Base-by-base conservation (phyloP, 306 rosid genomes). In the Calophaca sinica region DNA sequence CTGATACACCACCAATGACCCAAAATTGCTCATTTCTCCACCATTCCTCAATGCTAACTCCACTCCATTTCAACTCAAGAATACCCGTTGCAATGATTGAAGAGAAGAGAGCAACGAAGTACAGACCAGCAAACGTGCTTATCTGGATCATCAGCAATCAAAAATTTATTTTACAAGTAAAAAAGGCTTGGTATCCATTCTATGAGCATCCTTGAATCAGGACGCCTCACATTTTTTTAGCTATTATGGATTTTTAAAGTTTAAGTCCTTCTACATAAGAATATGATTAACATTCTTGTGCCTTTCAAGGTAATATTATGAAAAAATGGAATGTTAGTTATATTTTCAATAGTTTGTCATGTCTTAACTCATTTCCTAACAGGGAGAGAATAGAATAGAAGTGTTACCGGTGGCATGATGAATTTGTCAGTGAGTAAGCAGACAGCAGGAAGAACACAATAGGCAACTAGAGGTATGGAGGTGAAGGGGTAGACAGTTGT, bases 1-100 rank as follows among this genome's bases (percentile, higher is more conserved):
- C 97, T 57, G 98, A 90, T 29, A 94, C 92, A 80, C 98, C 94
- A 41, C 97, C 98, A 75, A 94, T 94, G 79, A 94, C 98, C 97
- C 97, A 94, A 76, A 94, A 94, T 77, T 94, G 98, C 86, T 94
- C 99, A 67, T 92, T 94, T 85, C 99, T 94, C 99, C 99, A 94
- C 99, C 97, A 90, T 80, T 94, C 98, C 75, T 94, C 98, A 14
- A 94, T 94, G 90, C 96, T 90, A 38, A 94, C 98, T 74, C 96
- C 97, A 79, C 97, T 91, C 98, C 98, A 94, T 85, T 88, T 91
- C 78, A 94, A 85, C 88, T 94, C 99, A 51, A 94, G 96, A 77
- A 94, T 74, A n/a, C 96, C 97, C 0, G 99, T 88, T 5, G 90
- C 96, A 2, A 88, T 71, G 94, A 94, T 92, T 20, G 97, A 90